Evolutionary conservation across 176 grass and related monocot species (phyloP).

Genomic region (Rhynchospora breviuscula): DNA sequence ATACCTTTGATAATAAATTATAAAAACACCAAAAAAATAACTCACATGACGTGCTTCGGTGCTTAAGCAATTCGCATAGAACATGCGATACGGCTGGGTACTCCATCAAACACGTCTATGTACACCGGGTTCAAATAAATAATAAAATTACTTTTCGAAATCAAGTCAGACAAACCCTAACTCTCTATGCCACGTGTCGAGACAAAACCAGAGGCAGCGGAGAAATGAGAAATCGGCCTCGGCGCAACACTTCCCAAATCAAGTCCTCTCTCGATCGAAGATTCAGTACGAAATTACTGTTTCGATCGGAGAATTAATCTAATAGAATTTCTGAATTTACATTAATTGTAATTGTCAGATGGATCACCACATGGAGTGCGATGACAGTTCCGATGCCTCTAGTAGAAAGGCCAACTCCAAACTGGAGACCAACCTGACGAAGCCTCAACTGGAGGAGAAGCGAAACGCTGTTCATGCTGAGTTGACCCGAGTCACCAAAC

Average conservation of each 20-base stretch:
- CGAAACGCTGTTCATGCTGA: slow-evolving; percentile 36
- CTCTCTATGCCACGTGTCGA: neutral
- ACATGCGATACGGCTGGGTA: too few species aligned
- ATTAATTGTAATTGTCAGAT: too few species aligned
- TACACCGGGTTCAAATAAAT: neutral
- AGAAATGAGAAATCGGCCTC: too few species aligned
- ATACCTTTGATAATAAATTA: too few species aligned
- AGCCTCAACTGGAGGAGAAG: neutral
- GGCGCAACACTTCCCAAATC: neutral
- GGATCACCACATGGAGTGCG: neutral
- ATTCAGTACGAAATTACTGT: too few species aligned
- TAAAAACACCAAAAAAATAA: too few species aligned
- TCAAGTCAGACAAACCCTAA: neutral
- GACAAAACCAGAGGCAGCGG: too few species aligned
- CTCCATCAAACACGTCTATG: too few species aligned
- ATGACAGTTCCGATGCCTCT: neutral
- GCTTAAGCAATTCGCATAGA: too few species aligned
- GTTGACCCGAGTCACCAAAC: slow-evolving; percentile 45
- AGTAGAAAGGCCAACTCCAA: neutral
- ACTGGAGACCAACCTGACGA: slow-evolving; percentile 24
- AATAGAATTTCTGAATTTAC: neutral
- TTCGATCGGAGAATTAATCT: neutral
- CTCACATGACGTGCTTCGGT: too few species aligned
- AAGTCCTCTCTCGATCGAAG: neutral
- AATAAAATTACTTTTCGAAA: neutral